Conservation (phyloP, 139 green algal species). For the Closterium sp. region DNA sequence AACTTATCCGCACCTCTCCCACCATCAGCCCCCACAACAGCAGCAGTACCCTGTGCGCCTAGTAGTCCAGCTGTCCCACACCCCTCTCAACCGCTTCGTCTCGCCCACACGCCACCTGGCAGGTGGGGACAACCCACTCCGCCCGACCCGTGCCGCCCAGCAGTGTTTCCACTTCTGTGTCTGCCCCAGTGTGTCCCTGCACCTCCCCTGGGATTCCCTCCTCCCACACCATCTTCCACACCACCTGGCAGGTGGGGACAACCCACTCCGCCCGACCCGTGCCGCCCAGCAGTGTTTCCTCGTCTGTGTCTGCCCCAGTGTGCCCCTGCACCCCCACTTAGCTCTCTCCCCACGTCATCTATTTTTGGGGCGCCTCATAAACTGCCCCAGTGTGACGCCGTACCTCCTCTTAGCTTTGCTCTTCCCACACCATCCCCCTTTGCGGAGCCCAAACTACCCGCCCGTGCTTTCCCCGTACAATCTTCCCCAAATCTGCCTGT, state of each 20-base stretch:
- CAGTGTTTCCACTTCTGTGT: neutral
- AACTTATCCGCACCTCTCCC: too few species aligned
- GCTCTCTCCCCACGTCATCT: too few species aligned
- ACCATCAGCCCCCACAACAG: neutral
- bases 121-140: neutral
- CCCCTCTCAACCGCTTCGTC: neutral
- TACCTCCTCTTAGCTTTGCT: too few species aligned
- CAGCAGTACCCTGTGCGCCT: neutral
- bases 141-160: neutral
- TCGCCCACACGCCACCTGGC: neutral
- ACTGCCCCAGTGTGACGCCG: too few species aligned
- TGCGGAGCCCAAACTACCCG: neutral
- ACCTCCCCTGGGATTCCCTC: neutral
- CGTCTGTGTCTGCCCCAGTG: too few species aligned
- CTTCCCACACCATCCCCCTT: neutral
- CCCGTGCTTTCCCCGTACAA: too few species aligned
- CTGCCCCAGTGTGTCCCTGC: neutral
- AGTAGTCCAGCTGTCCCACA: neutral
- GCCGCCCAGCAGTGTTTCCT: too few species aligned
- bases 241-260: too few species aligned
- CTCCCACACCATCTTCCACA: neutral
- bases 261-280: too few species aligned
- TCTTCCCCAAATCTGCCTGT: too few species aligned
- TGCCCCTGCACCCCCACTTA: too few species aligned
- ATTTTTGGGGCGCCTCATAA: too few species aligned